Evolutionary conservation across 225 moss, liverwort and hornwort species (phyloP).

Genomic region (Bryum argenteum): DNA sequence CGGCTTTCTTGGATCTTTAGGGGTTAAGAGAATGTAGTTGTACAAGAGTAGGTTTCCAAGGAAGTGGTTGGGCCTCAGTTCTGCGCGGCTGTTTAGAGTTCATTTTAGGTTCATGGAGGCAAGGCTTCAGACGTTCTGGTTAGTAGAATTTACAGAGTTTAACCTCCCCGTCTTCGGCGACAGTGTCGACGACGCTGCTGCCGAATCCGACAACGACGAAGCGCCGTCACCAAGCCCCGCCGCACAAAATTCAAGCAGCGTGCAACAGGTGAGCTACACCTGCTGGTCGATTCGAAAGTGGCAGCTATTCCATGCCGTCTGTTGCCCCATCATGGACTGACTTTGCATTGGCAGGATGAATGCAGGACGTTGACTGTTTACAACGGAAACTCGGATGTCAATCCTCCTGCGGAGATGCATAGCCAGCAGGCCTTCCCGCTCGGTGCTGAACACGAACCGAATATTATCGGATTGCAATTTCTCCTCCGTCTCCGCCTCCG

Average conservation of each 20-base stretch:
- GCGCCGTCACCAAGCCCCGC: not conserved
- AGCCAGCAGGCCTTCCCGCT: slow-evolving; percentile 42
- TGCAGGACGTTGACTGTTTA: slow-evolving; percentile 19
- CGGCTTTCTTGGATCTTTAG: too few species aligned
- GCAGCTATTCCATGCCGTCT: too few species aligned
- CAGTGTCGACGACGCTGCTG: not conserved
- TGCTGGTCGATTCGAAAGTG: too few species aligned
- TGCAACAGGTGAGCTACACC: not conserved
- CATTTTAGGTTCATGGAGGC: too few species aligned
- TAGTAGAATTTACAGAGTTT: too few species aligned
- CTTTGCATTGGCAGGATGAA: not conserved
- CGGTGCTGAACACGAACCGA: slow-evolving; percentile 50
- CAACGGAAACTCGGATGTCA: not conserved
- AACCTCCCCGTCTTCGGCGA: slow-evolving; percentile 38
- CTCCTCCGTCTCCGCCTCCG: not conserved
- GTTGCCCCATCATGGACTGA: too few species aligned
- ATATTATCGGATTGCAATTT: too few species aligned
- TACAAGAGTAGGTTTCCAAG: too few species aligned
- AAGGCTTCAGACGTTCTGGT: too few species aligned
- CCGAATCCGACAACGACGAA: slow-evolving; percentile 8
- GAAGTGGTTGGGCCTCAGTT: too few species aligned
- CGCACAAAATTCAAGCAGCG: not conserved
- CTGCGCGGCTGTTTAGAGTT: too few species aligned
- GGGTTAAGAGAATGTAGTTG: too few species aligned
- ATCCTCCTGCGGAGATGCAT: not conserved